phyloP scores from a whole-genome alignment of 2,329 filamentous ascomycete genomes.

The Neoarthrinium moseri region DNA sequence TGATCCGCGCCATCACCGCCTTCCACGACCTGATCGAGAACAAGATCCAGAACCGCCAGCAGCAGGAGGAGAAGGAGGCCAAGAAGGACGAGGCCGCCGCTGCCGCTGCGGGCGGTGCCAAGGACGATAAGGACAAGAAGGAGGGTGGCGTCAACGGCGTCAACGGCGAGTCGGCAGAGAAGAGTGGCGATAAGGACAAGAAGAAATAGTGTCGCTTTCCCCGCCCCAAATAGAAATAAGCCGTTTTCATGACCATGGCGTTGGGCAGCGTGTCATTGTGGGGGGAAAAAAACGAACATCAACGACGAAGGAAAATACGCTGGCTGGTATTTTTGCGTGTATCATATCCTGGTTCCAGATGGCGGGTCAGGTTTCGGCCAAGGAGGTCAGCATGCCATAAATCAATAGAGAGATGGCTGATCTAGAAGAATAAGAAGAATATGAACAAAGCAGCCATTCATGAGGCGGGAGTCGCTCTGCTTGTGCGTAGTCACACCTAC shows the following conservation, averaged over 20 bases:
- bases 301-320: too few species aligned
- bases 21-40: constrained; percentile 99
- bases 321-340: constrained; percentile 13
- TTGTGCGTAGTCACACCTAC: too few species aligned
- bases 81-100: constrained; percentile 61
- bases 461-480: too few species aligned
- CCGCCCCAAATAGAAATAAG: too few species aligned
- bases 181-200: constrained; percentile 44
- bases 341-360: constrained; percentile 11
- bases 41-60: constrained; percentile 98
- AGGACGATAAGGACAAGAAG: constrained; percentile 32
- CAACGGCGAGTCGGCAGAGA: constrained; percentile 32
- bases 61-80: constrained; percentile 91
- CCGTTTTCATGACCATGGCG: constrained; percentile 7
- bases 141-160: constrained; percentile 58
- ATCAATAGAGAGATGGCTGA: not conserved
- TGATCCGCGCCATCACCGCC: constrained; percentile 96
- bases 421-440: constrained; percentile 2
- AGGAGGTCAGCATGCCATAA: constrained; percentile 12
- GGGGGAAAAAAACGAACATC: too few species aligned
- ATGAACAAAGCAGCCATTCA: too few species aligned
- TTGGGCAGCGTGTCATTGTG: constrained; percentile 1
- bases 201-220: constrained; percentile 44
- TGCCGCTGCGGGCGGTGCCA: constrained; percentile 58
- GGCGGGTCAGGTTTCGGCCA: constrained; percentile 8